Conservation (phyloP, 2,329 filamentous ascomycete species). For the Trichoderma sp. region DNA sequence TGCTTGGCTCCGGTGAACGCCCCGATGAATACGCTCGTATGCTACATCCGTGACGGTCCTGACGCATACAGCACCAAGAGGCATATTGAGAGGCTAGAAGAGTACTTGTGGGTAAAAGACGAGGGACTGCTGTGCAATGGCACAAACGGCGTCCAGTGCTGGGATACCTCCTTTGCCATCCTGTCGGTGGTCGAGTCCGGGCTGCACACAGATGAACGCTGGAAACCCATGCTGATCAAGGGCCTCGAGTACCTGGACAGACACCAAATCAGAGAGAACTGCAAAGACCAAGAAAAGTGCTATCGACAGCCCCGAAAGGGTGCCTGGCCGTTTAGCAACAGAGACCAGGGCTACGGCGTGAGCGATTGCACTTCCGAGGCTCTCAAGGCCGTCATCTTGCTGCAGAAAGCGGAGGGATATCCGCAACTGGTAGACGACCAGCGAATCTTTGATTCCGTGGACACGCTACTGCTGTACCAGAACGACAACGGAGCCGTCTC, state of each 20-base stretch:
- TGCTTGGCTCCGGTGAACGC: constrained; percentile 86
- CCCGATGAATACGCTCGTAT: constrained; percentile 84
- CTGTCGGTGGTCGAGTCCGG: constrained; percentile 79
- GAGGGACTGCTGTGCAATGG: constrained; percentile 95
- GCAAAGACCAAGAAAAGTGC: constrained; percentile 70
- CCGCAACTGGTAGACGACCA: constrained; percentile 71
- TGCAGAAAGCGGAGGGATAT: constrained; percentile 77
- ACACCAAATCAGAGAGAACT: constrained; percentile 87
- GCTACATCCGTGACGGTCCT: constrained; percentile 81
- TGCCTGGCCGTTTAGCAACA: constrained; percentile 94
- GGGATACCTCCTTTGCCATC: constrained; percentile 91
- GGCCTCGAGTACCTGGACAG: constrained; percentile 83
- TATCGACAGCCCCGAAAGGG: constrained; percentile 92
- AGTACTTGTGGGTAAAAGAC: constrained; percentile 86
- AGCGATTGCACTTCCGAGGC: constrained; percentile 93
- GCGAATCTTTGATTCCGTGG: constrained; percentile 81
- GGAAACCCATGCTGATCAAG: constrained; percentile 78
- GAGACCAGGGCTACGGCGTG: constrained; percentile 89
- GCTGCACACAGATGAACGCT: constrained; percentile 72
- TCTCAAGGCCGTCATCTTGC: constrained; percentile 78
- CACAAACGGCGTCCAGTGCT: constrained; percentile 96
- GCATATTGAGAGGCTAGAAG: constrained; percentile 77
- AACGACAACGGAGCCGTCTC: constrained; percentile 82
- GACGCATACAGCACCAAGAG: constrained; percentile 68
- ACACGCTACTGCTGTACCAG: constrained; percentile 88